phyloP scores from a whole-genome alignment of 1,284 basidiomycete genomes.

The Baeospora myosura region DNA sequence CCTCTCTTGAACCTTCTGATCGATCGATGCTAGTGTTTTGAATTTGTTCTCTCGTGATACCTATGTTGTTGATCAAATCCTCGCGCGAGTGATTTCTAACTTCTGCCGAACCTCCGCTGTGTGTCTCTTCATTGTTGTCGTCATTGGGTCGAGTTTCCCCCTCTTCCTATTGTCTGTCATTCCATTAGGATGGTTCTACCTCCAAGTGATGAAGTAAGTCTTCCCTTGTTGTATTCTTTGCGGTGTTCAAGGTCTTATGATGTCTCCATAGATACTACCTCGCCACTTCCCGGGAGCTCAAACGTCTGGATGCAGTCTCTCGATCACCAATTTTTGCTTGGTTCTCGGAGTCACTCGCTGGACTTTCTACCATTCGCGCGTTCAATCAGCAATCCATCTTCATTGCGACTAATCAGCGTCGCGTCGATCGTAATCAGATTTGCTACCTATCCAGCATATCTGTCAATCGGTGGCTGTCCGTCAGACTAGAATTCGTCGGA shows the following conservation, averaged over 20 bases:
- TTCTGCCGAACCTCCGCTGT: constrained; percentile 55
- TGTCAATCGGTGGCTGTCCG: constrained; percentile 72
- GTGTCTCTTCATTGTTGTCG: constrained; percentile 69
- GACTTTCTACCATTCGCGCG: constrained; percentile 81
- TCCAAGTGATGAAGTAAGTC: constrained; percentile 66
- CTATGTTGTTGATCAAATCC: constrained; percentile 83
- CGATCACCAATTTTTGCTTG: constrained; percentile 88
- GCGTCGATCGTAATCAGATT: constrained; percentile 80
- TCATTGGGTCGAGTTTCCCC: constrained; percentile 79
- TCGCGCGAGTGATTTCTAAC: constrained; percentile 68
- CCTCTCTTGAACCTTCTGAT: background rate
- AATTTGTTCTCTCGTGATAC: constrained; percentile 91
- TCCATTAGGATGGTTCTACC: constrained; percentile 72
- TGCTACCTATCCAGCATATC: constrained; percentile 69
- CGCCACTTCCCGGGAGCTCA: constrained; percentile 84
- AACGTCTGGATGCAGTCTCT: constrained; percentile 85
- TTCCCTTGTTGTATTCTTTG: constrained; percentile 8
- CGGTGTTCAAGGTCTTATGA: constrained; percentile 1
- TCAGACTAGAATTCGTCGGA: constrained; percentile 80
- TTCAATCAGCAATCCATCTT: constrained; percentile 73
- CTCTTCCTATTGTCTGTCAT: constrained; percentile 73
- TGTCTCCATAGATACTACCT: constrained; percentile 69
- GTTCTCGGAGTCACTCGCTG: constrained; percentile 83
- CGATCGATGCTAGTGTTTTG: constrained; percentile 45
- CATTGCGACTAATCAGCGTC: constrained; percentile 68